Conservation (phyloP, 2,329 filamentous ascomycete species). For the Colletotrichum camelliae region DNA sequence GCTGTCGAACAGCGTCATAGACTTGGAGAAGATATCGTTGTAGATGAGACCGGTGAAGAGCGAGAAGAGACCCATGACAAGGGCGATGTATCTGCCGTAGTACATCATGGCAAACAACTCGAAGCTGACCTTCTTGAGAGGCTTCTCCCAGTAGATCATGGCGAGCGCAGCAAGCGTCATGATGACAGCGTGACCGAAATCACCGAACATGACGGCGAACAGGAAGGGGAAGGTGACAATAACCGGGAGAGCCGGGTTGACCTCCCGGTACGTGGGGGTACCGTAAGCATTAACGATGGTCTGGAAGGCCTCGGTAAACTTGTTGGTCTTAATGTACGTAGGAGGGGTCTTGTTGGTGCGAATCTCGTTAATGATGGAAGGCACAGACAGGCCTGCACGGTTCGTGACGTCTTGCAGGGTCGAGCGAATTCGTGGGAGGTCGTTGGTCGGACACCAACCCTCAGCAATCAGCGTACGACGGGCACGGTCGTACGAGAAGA, state of each 20-base stretch:
- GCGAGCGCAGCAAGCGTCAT: slow-evolving; percentile 84
- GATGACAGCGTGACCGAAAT: slow-evolving; percentile 90
- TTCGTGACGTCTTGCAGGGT: slow-evolving; percentile 97
- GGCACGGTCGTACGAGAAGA: slow-evolving; percentile 95
- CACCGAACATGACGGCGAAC: slow-evolving; percentile 99
- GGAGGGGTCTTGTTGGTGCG: slow-evolving; percentile 96
- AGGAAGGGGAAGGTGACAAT: slow-evolving; percentile 99
- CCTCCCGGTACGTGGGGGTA: slow-evolving; percentile 95
- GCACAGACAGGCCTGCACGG: slow-evolving; percentile 92
- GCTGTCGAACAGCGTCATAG: slow-evolving; percentile 85
- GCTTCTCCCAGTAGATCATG: slow-evolving; percentile 97
- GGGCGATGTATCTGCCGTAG: slow-evolving; percentile 97
- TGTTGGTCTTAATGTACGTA: slow-evolving; percentile 97
- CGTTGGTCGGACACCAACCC: slow-evolving; percentile 95
- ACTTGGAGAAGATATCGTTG: slow-evolving; percentile 96
- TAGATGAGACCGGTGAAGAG: slow-evolving; percentile 97
- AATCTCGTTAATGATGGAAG: slow-evolving; percentile 98
- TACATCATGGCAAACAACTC: slow-evolving; percentile 99
- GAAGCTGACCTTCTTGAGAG: slow-evolving; percentile 88
- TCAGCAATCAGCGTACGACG: slow-evolving; percentile 97
- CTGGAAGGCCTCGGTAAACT: slow-evolving; percentile 97
- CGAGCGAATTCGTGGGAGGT: slow-evolving; percentile 85
- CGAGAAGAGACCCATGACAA: slow-evolving; percentile 97
- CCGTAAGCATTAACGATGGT: slow-evolving; percentile 99
- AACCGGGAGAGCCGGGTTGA: slow-evolving; percentile 94